Conservation (phyloP, 495 filamentous ascomycete species). For the Xylaria cubensis region DNA sequence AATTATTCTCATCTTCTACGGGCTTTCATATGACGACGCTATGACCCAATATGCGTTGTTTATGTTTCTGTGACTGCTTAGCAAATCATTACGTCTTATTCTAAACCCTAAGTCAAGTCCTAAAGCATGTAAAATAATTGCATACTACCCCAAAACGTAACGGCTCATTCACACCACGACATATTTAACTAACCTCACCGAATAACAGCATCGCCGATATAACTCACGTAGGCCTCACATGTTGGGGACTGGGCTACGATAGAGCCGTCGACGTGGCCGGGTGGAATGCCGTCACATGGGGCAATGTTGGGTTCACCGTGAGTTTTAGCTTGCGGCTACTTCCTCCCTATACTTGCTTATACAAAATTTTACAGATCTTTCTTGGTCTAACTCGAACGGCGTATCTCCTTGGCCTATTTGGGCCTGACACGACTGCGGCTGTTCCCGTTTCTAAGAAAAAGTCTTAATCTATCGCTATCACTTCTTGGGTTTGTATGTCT, state of each 20-base stretch:
- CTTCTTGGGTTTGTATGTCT: background rate
- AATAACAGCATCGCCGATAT: slow-evolving; percentile 63
- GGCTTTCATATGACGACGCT: background rate
- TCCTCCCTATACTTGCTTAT: background rate
- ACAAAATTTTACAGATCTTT: slow-evolving; percentile 42
- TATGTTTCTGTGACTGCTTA: background rate
- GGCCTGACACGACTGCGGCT: slow-evolving; percentile 33
- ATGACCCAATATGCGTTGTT: background rate
- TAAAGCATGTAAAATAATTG: background rate
- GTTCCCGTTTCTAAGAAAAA: background rate
- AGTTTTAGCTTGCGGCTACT: slow-evolving; percentile 25
- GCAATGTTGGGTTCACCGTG: slow-evolving; percentile 72
- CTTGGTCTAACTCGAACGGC: slow-evolving; percentile 62
- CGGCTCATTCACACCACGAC: background rate
- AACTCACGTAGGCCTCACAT: slow-evolving; percentile 71
- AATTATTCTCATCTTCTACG: background rate
- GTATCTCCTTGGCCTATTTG: slow-evolving; percentile 67
- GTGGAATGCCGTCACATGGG: slow-evolving; percentile 77
- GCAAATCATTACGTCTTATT: background rate
- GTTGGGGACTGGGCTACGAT: slow-evolving; percentile 62
- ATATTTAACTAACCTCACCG: slow-evolving; percentile 2
- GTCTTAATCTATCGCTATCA: background rate
- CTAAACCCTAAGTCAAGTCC: background rate
- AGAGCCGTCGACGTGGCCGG: slow-evolving; percentile 57
- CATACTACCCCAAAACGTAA: background rate